Percentiles rank a stretch among this genome's conserved stretches.
Evolutionary conservation across 352 stramenopile species (phyloP).

Genomic region (Pythium biforme): DNA sequence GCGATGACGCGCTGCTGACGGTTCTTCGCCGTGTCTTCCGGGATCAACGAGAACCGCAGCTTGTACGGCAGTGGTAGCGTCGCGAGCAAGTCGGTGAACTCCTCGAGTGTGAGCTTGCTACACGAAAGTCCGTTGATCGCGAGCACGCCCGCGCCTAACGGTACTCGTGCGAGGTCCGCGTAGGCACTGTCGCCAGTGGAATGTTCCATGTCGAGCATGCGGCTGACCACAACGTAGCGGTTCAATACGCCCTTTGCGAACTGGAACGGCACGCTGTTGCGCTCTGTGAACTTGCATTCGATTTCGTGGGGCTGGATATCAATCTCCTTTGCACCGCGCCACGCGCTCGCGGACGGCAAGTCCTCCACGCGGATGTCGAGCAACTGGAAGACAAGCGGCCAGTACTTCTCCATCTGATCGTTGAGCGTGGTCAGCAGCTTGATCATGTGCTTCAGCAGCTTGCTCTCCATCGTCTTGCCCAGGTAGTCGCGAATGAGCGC

Average conservation of each 20-base stretch:
- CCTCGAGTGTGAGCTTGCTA: constrained; percentile 68
- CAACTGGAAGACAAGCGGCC: constrained; percentile 79
- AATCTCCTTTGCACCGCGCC: constrained; percentile 72
- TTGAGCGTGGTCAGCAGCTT: constrained; percentile 82
- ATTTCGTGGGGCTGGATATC: constrained; percentile 72
- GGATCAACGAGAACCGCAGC: constrained; percentile 64
- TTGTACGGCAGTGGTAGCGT: constrained; percentile 52
- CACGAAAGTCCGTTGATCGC: constrained; percentile 77
- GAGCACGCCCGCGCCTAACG: constrained; percentile 57
- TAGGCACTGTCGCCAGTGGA: constrained; percentile 2
- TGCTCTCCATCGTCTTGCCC: constrained; percentile 82
- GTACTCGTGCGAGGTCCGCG: constrained; percentile 44
- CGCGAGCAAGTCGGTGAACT: constrained; percentile 55
- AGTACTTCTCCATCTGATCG: constrained; percentile 84
- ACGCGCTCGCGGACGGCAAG: constrained; percentile 68
- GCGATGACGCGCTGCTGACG: constrained; percentile 48
- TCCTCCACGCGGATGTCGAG: constrained; percentile 79
- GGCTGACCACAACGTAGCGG: constrained; percentile 62
- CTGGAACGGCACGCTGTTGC: constrained; percentile 51
- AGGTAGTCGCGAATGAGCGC: constrained; percentile 82
- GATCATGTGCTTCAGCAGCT: constrained; percentile 80
- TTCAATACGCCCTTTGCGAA: constrained; percentile 75
- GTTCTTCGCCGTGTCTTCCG: constrained; percentile 59
- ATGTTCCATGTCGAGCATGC: constrained; percentile 39
- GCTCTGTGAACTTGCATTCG: constrained; percentile 54